These are phyloP conservation scores for Boechera divaricarpa DNA, from an alignment of 345 rosid species.

Conservation along the genomic window DNA sequence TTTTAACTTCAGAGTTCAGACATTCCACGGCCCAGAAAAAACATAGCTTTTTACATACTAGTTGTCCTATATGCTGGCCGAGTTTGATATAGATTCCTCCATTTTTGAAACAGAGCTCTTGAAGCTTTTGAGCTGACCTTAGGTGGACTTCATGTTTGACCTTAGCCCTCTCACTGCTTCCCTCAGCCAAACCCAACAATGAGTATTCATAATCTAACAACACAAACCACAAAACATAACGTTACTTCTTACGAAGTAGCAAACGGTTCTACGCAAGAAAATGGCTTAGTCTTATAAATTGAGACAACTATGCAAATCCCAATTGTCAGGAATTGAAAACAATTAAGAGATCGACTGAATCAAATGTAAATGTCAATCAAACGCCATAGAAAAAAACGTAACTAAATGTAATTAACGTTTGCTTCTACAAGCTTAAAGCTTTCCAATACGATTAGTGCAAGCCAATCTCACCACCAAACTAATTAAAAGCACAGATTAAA, in stretches of 20 bases:
- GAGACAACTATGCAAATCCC: background rate
- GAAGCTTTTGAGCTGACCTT: slow-evolving; percentile 89
- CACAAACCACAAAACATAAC: slow-evolving; percentile 12
- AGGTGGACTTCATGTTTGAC: slow-evolving; percentile 90
- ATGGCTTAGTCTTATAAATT: background rate
- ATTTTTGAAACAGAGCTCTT: slow-evolving; percentile 85
- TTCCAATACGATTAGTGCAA: background rate
- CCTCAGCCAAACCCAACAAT: slow-evolving; percentile 79
- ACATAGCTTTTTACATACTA: slow-evolving; percentile 52
- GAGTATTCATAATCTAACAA: slow-evolving; percentile 84
- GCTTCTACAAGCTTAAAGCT: background rate
- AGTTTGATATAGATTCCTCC: slow-evolving; percentile 96
- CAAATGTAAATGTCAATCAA: slow-evolving; percentile 4
- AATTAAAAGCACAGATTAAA: slow-evolving; percentile 8
- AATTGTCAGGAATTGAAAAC: background rate
- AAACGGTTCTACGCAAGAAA: background rate
- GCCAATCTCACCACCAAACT: slow-evolving; percentile 1
- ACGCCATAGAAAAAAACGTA: background rate
- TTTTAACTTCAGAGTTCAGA: slow-evolving; percentile 13
- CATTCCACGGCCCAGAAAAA: slow-evolving; percentile 21
- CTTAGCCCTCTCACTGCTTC: slow-evolving; percentile 68
- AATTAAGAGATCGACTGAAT: background rate
- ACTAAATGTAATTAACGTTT: background rate
- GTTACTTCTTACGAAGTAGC: background rate
- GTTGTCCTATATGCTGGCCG: slow-evolving; percentile 93